Base-by-base conservation (phyloP, 345 rosid genomes). In the Populus pruinosa region DNA sequence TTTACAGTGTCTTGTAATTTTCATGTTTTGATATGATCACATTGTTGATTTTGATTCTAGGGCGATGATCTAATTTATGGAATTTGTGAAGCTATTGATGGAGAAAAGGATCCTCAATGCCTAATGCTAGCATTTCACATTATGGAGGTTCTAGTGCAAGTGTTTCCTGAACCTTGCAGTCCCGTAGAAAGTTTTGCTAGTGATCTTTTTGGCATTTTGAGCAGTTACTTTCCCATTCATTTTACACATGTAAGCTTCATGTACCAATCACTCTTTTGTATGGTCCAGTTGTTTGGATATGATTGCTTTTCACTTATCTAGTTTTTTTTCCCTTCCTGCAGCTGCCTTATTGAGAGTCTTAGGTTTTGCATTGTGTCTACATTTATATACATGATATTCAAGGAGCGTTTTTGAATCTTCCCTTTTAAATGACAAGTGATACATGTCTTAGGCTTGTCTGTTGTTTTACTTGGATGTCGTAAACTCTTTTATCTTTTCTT, bases 41-140 rank as follows among this genome's bases (percentile, higher is more conserved):
- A 69, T 62, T 80, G 29, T 71, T 69, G n/a, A 69, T 78, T 70
- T 39, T 76, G 47, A 64, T 47, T 31, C 59, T 82, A 95, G 98
- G 98, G 91, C 14, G 81, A 87, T 69, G 76, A 79, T 36, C 82
- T 92, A 82, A 81, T 92, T 70, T 88, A 84, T 79, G 91, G 89
- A 76, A 74, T 87, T 71, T 88, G 91, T 73, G 94, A 89, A 89
- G 91, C 91, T 82, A 77, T 93, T 71, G 98, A 92, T 74, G 93
- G 85, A 77, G 99, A 95, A 87, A 93, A 88, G 83, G 98, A 95
- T 87, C 99, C 99, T 53, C 88, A 87, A 27, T 95, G 99, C 83
- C 82, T 93, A 86, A 71, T 91, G 84, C 84, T 90, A 69, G 87
- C 91, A 71, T 95, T 95, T 87, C 92, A 87, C 84, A 89, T 93